Evolutionary conservation across 768 basidiomycete genomes (phyloP).

Genomic region (Termitomyces heimii): DNA sequence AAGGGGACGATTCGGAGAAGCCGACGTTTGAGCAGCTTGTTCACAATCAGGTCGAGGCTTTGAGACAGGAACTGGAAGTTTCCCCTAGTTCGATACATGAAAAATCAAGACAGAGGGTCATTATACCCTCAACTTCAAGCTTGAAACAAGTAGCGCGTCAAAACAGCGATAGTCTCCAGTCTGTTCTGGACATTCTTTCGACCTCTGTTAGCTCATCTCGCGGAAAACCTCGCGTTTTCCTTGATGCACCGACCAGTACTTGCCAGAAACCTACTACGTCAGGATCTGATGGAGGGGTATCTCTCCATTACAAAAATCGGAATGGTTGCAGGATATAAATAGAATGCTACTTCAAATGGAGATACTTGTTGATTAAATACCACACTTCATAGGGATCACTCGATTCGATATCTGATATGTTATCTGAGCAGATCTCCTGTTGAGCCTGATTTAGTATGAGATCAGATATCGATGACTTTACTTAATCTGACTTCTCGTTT

Average conservation of each 20-base stretch:
- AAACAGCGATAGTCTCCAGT: conserved; percentile 13
- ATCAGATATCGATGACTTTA: conserved; percentile 2
- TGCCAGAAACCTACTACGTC: no score
- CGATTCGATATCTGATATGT: neutral
- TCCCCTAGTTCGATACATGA: conserved; percentile 9
- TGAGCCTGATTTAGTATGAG: conserved; percentile 5
- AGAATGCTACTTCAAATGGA: neutral
- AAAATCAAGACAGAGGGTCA: neutral
- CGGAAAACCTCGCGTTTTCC: conserved; percentile 6
- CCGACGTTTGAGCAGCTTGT: conserved; percentile 46
- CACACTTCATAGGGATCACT: no score
- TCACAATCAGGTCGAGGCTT: conserved; percentile 50
- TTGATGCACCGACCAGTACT: neutral
- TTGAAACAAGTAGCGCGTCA: neutral
- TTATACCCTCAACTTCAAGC: neutral
- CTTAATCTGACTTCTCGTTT: neutral
- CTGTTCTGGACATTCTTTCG: conserved; percentile 6
- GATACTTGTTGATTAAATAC: no score
- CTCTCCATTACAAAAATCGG: neutral
- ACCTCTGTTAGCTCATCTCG: conserved; percentile 1
- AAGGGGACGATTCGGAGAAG: conserved; percentile 33
- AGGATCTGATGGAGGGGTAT: neutral
- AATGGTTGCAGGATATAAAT: conserved; percentile 1
- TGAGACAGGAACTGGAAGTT: conserved; percentile 64
- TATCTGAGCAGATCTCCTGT: conserved; percentile 11